A percentile compares a stretch with the other conserved stretches of the same genome.
phyloP scores from a whole-genome alignment of 345 rosid genomes.

The Populus tremula region DNA sequence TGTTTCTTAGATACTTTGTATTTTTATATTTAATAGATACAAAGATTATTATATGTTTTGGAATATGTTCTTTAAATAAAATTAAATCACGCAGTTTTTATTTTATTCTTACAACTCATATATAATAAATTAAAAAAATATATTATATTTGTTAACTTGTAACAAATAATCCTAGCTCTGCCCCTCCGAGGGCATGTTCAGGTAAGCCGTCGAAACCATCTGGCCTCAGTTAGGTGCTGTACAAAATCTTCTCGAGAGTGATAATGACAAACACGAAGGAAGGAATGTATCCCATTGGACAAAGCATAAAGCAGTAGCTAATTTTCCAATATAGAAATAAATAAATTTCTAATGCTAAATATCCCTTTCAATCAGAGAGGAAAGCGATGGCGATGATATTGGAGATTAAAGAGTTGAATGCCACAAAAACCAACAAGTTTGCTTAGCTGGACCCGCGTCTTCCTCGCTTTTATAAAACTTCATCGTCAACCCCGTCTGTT shows the following conservation, averaged over 20 bases:
- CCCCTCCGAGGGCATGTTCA: no score
- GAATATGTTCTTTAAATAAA: no score
- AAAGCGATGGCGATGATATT: not conserved
- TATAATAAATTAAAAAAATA: no score
- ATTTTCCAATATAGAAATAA: not conserved
- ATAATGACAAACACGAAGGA: constrained; percentile 23
- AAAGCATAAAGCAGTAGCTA: not conserved
- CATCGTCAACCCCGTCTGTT: not conserved
- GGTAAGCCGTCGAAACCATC: no score
- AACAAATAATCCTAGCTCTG: no score
- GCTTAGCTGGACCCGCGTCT: constrained; percentile 10
- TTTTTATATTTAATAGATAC: no score
- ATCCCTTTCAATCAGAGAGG: constrained; percentile 10
- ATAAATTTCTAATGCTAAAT: not conserved
- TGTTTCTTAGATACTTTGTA: no score
- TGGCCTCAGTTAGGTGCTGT: not conserved
- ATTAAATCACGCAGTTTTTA: no score
- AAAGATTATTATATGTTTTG: no score
- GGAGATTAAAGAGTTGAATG: not conserved
- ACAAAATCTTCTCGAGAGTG: constrained; percentile 9
- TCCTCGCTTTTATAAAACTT: not conserved
- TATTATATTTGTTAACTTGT: no score
- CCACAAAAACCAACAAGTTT: not conserved
- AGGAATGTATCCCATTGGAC: not conserved
- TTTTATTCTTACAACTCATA: no score